These are phyloP conservation scores for Fusarium multiceps DNA, from an alignment of 2,329 filamentous ascomycete species.

Conservation along the genomic window DNA sequence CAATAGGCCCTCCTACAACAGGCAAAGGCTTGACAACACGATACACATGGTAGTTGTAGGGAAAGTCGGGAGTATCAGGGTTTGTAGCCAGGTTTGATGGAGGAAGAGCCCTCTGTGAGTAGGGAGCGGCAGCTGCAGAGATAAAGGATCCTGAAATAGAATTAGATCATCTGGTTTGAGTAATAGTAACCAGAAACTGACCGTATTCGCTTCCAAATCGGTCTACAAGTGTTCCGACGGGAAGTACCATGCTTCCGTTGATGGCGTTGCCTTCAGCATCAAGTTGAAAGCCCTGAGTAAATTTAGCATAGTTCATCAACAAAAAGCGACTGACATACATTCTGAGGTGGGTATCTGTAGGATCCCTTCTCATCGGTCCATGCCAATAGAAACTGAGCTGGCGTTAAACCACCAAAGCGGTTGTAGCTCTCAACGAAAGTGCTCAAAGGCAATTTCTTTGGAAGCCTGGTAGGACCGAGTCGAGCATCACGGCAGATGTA, in stretches of 20 bases:
- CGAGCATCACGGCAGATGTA: constrained; percentile 54
- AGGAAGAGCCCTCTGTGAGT: constrained; percentile 59
- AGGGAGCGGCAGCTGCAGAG: constrained; percentile 58
- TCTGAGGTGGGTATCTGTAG: constrained; percentile 54
- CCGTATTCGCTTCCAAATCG: constrained; percentile 61
- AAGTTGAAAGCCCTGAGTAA: constrained; percentile 51
- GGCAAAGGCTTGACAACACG: constrained; percentile 54
- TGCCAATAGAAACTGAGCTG: constrained; percentile 53
- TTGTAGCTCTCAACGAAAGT: constrained; percentile 49
- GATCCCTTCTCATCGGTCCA: constrained; percentile 48
- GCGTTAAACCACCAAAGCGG: constrained; percentile 54
- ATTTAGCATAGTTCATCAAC: neutral
- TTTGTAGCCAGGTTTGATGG: constrained; percentile 57
- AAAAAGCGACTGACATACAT: constrained; percentile 33
- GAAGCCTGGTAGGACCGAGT: constrained; percentile 52
- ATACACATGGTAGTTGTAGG: constrained; percentile 63
- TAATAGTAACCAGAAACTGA: neutral
- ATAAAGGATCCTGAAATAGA: constrained; percentile 48
- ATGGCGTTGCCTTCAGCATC: constrained; percentile 52
- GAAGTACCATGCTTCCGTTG: constrained; percentile 54
- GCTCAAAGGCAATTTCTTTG: constrained; percentile 50
- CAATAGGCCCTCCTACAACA: constrained; percentile 58
- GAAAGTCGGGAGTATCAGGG: constrained; percentile 48
- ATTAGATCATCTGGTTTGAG: constrained; percentile 1
- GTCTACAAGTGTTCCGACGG: constrained; percentile 57